Base-by-base conservation (phyloP, 495 filamentous ascomycete species). In the Trichocladium antarcticum region DNA sequence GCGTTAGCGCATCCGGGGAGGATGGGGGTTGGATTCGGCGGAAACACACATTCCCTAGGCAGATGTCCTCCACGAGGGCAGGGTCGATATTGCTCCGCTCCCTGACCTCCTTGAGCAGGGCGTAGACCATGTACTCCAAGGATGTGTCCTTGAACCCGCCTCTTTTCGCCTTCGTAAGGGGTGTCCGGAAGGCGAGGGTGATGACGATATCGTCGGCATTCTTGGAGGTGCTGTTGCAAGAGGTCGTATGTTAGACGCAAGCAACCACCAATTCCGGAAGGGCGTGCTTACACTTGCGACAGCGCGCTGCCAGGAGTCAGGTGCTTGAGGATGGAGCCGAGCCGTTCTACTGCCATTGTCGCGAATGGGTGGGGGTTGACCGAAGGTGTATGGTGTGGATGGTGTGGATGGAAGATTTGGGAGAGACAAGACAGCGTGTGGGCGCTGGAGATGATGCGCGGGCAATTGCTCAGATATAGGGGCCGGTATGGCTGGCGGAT, bases 151-250 rank as follows among this genome's bases (percentile, higher is more conserved):
- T 96, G 72, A 98, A 82, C 5, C 90, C 86, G 48, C 92, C 92
- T 72, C 87, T 87, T 51, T 61, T 61, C 20, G 74, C 83, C 69
- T 92, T 92, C 52, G 83, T 74, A 47, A 93, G 72, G 0, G 87
- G 84, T 7, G 87, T 89, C 27, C 87, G 81, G 55, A 88, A 68
- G 6, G 84, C 84, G 38, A 85, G 74, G 14, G 87, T 93, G 56
- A 98, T 92, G 53, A 98, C 92, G 15, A 96, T 76, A 76, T 98
- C 92, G 67, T 98, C 92, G 50, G 89, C 80, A 65, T 90, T 93
- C 74, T 96, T 90, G 49, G 85, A 82, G 17, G 86, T 92, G 66
- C 89, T 96, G 57, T 42, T n/a, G n/a, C n/a, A n/a, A n/a, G n/a
- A n/a, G n/a, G 44, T 37, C 36, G n/a, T 31, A 38, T 46, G 17